Base-by-base conservation (phyloP, 140 eudicot species). In the Stevia rebaudiana region DNA sequence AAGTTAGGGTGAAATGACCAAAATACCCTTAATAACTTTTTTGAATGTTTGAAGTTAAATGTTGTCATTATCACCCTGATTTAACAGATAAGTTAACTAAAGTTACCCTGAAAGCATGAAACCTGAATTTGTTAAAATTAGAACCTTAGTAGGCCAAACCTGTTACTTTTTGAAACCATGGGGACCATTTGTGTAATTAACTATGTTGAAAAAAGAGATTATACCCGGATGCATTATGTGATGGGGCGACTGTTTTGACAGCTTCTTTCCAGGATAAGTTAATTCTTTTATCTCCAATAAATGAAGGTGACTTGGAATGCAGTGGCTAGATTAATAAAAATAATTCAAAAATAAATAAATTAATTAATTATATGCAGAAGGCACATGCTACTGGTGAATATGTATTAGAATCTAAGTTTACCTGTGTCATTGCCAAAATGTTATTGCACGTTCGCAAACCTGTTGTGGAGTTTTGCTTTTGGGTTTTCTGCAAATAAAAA, bases 391-490 rank as follows among this genome's bases (percentile, higher is more conserved):
- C 37, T 43, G 36, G 6, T 11, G 61, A 61, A 37, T 31, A 15
- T 8, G n/a, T 23, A 23, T 30, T 55, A 22, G 6, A 46, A 6
- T 25, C 35, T 28, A 47, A 18, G 61, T 24, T 61, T 66, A 90
- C 97, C 90, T 87, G 90, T 25, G 88, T 81, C 97, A 90, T 90
- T 37, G 95, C 88, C 74, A 90, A 75, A 62, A 90, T 87, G 71
- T 90, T 90, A 63, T 90, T 90, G 90, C 97, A 90, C 18, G 95
- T 90, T 19, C 87, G 77, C 73, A 90, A 77, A 19, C 97, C 97
- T 49, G 91, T 80, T 5, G 94, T 82, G 37, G 95, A 78, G 67
- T 90, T 87, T 77, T 86, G 97, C 81, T 80, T 84, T 64, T 90
- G 84, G 25, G 73, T 71, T 84, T 84, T 90, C 97, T 90, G 94